These are phyloP conservation scores for Shiraia bambusicola DNA, from an alignment of 2,329 filamentous ascomycete species.

Conservation along the genomic window DNA sequence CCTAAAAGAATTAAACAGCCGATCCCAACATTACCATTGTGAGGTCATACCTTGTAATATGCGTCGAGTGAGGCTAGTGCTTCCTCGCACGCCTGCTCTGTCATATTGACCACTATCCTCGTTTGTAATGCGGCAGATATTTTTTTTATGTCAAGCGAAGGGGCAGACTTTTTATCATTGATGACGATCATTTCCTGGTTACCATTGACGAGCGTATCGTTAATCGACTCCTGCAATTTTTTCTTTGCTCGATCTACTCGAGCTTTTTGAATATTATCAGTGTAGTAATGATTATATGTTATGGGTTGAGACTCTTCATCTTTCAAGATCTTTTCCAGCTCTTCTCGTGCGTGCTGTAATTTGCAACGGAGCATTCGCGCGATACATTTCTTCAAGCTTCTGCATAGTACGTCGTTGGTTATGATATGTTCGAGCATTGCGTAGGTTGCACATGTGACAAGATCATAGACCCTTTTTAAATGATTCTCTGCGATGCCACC, in stretches of 20 bases:
- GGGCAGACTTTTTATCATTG: neutral
- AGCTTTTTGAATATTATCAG: conserved; percentile 38
- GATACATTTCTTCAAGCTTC: neutral
- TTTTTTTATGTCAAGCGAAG: too few species aligned
- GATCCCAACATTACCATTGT: neutral
- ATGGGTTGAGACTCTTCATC: conserved; percentile 36
- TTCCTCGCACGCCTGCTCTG: conserved; percentile 6
- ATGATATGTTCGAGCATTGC: conserved; percentile 3
- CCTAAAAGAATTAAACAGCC: neutral
- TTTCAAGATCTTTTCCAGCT: conserved; percentile 4
- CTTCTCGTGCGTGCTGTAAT: conserved; percentile 2
- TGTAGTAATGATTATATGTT: conserved; percentile 46
- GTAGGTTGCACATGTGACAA: conserved; percentile 4
- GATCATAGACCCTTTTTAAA: conserved; percentile 22
- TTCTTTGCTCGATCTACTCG: conserved; percentile 19
- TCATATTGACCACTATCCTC: conserved; percentile 6
- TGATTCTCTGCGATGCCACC: conserved; percentile 39
- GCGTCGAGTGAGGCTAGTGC: conserved; percentile 3
- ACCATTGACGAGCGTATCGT: conserved; percentile 2
- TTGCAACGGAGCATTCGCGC: neutral
- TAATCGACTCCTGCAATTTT: conserved; percentile 25
- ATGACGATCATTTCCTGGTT: too few species aligned
- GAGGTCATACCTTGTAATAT: conserved; percentile 7
- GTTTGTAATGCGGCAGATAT: too few species aligned
- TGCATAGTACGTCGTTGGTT: conserved; percentile 1